phyloP scores from a whole-genome alignment of 1,284 basidiomycete species.

The Paramarasmius palmivorus region DNA sequence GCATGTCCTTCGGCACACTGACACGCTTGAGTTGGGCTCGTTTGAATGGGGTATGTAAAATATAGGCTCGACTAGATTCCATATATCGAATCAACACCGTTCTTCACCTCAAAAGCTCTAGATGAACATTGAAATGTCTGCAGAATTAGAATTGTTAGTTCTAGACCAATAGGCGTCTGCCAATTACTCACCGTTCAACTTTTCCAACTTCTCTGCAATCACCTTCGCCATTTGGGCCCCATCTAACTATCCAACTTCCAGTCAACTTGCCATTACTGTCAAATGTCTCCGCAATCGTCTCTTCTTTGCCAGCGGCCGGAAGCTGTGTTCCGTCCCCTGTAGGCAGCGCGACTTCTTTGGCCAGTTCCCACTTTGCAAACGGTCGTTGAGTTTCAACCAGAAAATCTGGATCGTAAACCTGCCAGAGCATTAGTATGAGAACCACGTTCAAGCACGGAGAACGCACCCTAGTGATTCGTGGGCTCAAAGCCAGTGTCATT shows the following conservation, averaged over 20 bases:
- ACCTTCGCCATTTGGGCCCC: conserved; percentile 64
- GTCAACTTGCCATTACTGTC: conserved; percentile 63
- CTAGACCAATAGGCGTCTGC: neutral
- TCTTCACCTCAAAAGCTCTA: conserved; percentile 58
- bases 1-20: too few relatives aligned
- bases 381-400: conserved; percentile 68
- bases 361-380: conserved; percentile 83
- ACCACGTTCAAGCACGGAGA: neutral
- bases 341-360: conserved; percentile 52
- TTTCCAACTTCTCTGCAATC: conserved; percentile 59
- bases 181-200: conserved; percentile 64
- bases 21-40: too few relatives aligned
- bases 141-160: conserved; percentile 1
- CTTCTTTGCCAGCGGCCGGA: conserved; percentile 52
- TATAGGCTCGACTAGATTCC: neutral
- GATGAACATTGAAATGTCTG: conserved; percentile 84
- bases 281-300: conserved; percentile 76
- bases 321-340: conserved; percentile 30
- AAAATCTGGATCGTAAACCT: conserved; percentile 77
- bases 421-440: conserved; percentile 29
- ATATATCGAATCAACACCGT: neutral
- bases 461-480: conserved; percentile 49
- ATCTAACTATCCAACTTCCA: conserved; percentile 79
- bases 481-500: conserved; percentile 58
- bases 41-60: neutral